Evolutionary conservation across 2,329 filamentous ascomycete species (phyloP).

Genomic region (Colletotrichum endophyticum): DNA sequence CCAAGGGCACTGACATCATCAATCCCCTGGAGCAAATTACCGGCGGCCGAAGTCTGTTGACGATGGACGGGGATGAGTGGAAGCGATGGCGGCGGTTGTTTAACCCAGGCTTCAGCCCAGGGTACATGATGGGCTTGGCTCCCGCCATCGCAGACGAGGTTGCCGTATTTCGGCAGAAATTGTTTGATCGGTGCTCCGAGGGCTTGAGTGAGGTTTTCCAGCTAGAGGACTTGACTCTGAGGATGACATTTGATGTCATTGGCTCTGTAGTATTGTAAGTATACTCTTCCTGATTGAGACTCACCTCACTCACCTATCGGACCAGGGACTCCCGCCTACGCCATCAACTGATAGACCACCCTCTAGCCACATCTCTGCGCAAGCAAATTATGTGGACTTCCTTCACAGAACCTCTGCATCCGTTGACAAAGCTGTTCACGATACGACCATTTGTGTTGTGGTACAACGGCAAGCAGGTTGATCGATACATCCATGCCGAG

Average conservation of each 20-base stretch:
- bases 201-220: slow-evolving; percentile 16
- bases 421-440: not conserved
- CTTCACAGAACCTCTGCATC: not conserved
- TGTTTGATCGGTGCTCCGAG: not conserved
- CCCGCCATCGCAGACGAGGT: slow-evolving; percentile 42
- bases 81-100: slow-evolving; percentile 34
- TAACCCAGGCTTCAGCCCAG: slow-evolving; percentile 40
- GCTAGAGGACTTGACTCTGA: slow-evolving; percentile 39
- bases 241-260: slow-evolving; percentile 45
- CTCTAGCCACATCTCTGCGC: not conserved
- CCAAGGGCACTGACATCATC: slow-evolving; percentile 33
- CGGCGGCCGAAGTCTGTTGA: slow-evolving; percentile 32
- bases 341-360: slow-evolving; percentile 27
- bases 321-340: slow-evolving; percentile 31
- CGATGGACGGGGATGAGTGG: slow-evolving; percentile 31
- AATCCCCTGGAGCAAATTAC: slow-evolving; percentile 31
- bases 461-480: not conserved
- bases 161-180: slow-evolving; percentile 30
- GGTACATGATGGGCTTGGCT: slow-evolving; percentile 37
- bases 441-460: not conserved
- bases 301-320: slow-evolving; percentile 13
- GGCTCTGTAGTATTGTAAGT: slow-evolving; percentile 33
- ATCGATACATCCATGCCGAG: not conserved
- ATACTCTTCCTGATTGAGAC: too few relatives aligned
- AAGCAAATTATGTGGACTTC: slow-evolving; percentile 1